A percentile compares a stretch with the other conserved stretches of the same genome.
These are phyloP conservation scores for Leucaena leucocephala DNA, from an alignment of 306 rosid genomes.

Conservation along the genomic window DNA sequence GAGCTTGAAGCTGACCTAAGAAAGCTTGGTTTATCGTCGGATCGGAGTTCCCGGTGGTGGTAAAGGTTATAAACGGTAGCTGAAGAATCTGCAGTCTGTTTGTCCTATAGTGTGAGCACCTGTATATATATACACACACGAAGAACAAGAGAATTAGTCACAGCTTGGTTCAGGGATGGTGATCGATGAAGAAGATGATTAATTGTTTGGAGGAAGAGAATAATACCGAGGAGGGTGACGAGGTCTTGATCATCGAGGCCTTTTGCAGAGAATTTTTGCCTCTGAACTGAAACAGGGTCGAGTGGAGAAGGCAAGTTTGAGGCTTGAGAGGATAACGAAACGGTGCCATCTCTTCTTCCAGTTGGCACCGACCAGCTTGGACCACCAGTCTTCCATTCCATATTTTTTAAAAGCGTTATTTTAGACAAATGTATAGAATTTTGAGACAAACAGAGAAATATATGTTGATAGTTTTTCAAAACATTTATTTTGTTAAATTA, in stretches of 20 bases:
- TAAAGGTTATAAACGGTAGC: conserved; percentile 57
- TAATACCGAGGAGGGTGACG: too few species aligned
- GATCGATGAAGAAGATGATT: too few species aligned
- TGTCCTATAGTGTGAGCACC: conserved; percentile 66
- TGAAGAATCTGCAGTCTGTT: too few species aligned
- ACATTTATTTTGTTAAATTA: too few species aligned
- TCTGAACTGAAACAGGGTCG: conserved; percentile 58
- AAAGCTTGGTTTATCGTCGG: conserved; percentile 54
- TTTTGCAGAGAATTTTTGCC: conserved; percentile 65
- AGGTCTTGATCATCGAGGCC: too few species aligned
- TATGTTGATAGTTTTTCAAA: too few species aligned
- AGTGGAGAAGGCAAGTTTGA: conserved; percentile 77
- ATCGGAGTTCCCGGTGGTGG: conserved; percentile 53
- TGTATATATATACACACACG: conserved; percentile 13
- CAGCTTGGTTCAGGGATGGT: too few species aligned
- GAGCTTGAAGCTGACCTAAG: conserved; percentile 40
- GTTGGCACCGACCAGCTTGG: conserved; percentile 65
- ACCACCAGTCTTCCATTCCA: conserved; percentile 62
- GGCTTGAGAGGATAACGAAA: conserved; percentile 50
- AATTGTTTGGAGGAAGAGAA: too few species aligned
- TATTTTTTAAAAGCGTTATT: neutral
- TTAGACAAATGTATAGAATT: too few species aligned
- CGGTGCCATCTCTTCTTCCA: too few species aligned
- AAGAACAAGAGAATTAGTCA: too few species aligned
- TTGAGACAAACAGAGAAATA: too few species aligned